Percentiles rank a stretch among this genome's conserved stretches.
Conservation (phyloP, 176 grass and related monocot genomes). For the Oryza glaberrima region DNA sequence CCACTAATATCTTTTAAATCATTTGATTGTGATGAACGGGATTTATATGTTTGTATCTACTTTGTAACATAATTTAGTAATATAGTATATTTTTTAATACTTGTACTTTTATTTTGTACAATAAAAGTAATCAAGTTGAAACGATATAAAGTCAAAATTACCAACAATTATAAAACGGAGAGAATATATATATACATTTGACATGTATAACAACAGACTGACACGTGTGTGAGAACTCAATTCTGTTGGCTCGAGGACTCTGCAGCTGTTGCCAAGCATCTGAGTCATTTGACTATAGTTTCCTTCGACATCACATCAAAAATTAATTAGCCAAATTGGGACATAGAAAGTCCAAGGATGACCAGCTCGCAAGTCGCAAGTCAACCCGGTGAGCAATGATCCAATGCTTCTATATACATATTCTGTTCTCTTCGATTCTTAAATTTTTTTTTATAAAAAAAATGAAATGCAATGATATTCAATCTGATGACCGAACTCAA, state of each 20-base stretch:
- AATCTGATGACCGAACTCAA: background rate
- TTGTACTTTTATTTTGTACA: too few species aligned
- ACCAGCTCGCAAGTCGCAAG: conserved; percentile 10
- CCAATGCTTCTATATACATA: background rate
- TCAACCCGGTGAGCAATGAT: conserved; percentile 9
- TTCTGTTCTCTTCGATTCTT: background rate
- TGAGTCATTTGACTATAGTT: background rate
- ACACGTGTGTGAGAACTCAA: too few species aligned
- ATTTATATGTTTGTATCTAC: too few species aligned
- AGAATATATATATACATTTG: too few species aligned
- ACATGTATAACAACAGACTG: background rate
- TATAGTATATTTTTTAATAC: too few species aligned
- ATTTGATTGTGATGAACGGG: too few species aligned
- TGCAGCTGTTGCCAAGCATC: background rate
- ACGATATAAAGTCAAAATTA: too few species aligned
- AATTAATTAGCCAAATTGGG: conserved; percentile 18
- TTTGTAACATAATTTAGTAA: too few species aligned
- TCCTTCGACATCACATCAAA: background rate
- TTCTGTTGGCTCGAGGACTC: background rate
- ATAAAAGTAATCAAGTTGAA: too few species aligned
- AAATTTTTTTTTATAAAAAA: background rate
- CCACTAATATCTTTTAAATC: too few species aligned
- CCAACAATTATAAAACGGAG: too few species aligned
- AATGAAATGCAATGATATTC: background rate
- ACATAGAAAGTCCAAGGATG: background rate